phyloP scores from a whole-genome alignment of 768 basidiomycete genomes.

The Podaxis rugospora region DNA sequence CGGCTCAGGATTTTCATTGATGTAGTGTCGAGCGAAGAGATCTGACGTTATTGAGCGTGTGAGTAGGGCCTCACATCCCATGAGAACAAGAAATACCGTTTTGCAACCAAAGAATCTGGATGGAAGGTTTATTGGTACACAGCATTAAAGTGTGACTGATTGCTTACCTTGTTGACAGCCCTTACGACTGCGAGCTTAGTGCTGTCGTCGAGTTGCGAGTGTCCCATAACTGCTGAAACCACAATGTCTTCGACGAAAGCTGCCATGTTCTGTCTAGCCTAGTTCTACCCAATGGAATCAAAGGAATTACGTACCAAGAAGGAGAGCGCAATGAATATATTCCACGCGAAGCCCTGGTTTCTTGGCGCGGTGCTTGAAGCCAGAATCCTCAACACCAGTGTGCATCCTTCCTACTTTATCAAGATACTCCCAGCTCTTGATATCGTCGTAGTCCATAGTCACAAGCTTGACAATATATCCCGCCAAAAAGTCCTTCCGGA shows the following conservation, averaged over 20 bases:
- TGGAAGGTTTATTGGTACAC: not conserved
- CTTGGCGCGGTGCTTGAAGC: not conserved
- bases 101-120: conserved; percentile 45
- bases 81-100: conserved; percentile 20
- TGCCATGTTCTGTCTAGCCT: not conserved
- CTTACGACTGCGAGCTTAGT: conserved; percentile 38
- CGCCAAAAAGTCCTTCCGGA: conserved; percentile 37
- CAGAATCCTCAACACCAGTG: conserved; percentile 25
- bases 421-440: conserved; percentile 40
- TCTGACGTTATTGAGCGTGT: conserved; percentile 15
- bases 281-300: not conserved
- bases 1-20: conserved; percentile 20
- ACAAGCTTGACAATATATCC: conserved; percentile 32
- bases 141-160: not conserved
- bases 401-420: conserved; percentile 49
- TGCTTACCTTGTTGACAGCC: conserved; percentile 39
- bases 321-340: conserved; percentile 34
- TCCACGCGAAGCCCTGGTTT: conserved; percentile 33
- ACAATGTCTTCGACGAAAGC: conserved; percentile 44
- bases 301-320: conserved; percentile 18
- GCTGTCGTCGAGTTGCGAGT: conserved; percentile 30
- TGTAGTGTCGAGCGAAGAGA: conserved; percentile 40
- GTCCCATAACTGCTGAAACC: conserved; percentile 34
- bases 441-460: conserved; percentile 39
- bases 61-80: not conserved